These are phyloP conservation scores for Candida coleopterorum DNA, from an alignment of 805 yeast genomes.

Conservation along the genomic window DNA sequence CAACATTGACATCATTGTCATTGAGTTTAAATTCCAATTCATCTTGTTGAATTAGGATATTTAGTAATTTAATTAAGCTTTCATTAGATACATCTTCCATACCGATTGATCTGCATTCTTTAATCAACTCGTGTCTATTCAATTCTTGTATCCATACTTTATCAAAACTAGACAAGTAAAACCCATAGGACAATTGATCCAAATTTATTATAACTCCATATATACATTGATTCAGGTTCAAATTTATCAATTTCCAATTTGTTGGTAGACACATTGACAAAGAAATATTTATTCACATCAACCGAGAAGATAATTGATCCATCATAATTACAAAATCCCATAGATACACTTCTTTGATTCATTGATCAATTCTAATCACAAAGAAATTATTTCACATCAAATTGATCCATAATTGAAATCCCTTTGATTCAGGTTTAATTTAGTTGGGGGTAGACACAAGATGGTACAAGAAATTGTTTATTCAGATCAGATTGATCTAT, in stretches of 20 bases:
- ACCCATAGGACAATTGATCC: conserved; percentile 12
- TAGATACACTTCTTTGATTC: too few species aligned
- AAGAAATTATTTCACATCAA: too few species aligned
- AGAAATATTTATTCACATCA: too few species aligned
- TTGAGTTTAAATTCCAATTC: not conserved
- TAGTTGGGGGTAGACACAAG: conserved; percentile 8
- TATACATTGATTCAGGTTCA: conserved; percentile 8
- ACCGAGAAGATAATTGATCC: too few species aligned
- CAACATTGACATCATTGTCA: too few species aligned
- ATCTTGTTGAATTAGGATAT: conserved; percentile 8
- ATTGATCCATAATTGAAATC: too few species aligned
- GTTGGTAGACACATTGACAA: too few species aligned
- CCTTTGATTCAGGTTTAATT: too few species aligned
- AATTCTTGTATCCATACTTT: conserved; percentile 24
- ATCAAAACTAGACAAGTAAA: conserved; percentile 23
- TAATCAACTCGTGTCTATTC: conserved; percentile 11
- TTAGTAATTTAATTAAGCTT: conserved; percentile 14
- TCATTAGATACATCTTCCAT: conserved; percentile 21
- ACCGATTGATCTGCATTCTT: conserved; percentile 20
- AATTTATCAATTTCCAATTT: conserved; percentile 10
- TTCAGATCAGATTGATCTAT: conserved; percentile 8
- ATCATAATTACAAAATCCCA: too few species aligned
- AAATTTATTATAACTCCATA: conserved; percentile 13
- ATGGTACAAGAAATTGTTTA: not conserved
- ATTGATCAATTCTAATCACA: too few species aligned